phyloP scores from a whole-genome alignment of 257 asterid species.

The Jasminum sambac region DNA sequence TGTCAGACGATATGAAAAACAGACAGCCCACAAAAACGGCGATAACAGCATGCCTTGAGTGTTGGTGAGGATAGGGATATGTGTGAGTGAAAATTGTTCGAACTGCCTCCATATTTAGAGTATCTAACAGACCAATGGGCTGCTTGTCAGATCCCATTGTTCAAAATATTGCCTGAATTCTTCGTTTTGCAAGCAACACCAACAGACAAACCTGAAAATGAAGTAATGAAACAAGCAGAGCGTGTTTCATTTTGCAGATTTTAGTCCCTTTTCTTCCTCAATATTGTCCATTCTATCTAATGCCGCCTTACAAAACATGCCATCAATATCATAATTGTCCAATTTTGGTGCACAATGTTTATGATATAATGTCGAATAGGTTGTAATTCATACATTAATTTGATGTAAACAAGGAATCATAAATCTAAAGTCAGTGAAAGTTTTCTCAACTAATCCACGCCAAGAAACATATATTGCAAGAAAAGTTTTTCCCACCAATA shows the following conservation, averaged over 20 bases:
- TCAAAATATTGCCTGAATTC: conserved; percentile 23
- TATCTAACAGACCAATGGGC: conserved; percentile 65
- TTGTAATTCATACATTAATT: neutral
- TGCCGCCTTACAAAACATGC: neutral
- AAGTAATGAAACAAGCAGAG: neutral
- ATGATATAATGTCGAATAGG: neutral
- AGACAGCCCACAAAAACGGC: conserved; percentile 95
- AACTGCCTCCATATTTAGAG: conserved; percentile 82
- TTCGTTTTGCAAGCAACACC: conserved; percentile 31
- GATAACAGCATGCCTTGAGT: conserved; percentile 88
- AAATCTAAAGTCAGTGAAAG: neutral
- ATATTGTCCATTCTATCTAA: neutral
- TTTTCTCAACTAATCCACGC: neutral
- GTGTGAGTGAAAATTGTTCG: conserved; percentile 90
- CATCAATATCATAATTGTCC: conserved; percentile 2
- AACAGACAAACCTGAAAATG: conserved; percentile 33
- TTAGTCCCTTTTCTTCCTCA: neutral
- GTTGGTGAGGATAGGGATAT: conserved; percentile 95
- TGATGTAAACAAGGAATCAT: neutral
- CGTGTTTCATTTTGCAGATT: neutral
- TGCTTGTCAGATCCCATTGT: conserved; percentile 68
- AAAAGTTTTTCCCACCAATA: neutral
- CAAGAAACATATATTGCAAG: conserved; percentile 1
- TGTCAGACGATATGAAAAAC: conserved; percentile 94
- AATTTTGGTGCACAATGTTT: conserved; percentile 1